Conservation (phyloP, 148 eudicot species). For the Cornus suecica region DNA sequence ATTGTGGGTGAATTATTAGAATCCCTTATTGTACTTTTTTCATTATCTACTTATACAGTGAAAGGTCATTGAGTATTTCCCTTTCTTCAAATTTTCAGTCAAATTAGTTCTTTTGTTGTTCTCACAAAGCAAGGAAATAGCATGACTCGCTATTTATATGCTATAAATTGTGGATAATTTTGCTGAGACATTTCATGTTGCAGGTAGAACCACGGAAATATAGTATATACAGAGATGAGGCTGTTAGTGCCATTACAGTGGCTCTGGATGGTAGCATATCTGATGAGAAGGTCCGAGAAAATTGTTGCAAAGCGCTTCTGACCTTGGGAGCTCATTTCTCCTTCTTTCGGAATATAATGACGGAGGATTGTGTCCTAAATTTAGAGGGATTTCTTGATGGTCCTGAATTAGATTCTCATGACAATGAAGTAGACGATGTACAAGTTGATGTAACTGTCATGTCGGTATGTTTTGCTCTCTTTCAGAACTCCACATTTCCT, state of each 20-base stretch:
- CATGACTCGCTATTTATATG: not conserved
- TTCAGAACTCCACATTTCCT: not conserved
- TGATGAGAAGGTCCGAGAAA: conserved; percentile 27
- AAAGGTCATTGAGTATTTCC: not conserved
- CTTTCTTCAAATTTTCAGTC: not conserved
- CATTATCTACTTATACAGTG: not conserved
- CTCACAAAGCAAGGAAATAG: not conserved
- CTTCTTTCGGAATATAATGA: conserved; percentile 41
- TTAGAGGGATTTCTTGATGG: conserved; percentile 33
- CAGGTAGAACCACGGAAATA: conserved; percentile 30
- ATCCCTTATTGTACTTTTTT: not conserved
- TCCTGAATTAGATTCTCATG: conserved; percentile 20
- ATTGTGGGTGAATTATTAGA: too few species aligned
- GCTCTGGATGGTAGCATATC: conserved; percentile 36
- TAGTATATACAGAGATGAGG: conserved; percentile 37
- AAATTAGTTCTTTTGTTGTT: not conserved
- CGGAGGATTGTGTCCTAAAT: conserved; percentile 46
- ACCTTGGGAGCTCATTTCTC: conserved; percentile 48
- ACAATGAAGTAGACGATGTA: conserved; percentile 13
- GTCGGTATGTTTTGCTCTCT: conserved; percentile 18
- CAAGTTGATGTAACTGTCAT: conserved; percentile 9
- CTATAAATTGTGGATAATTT: not conserved
- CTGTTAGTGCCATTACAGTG: conserved; percentile 40
- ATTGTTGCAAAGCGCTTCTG: conserved; percentile 45
- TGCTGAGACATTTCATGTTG: conserved; percentile 12